Conservation (phyloP, 345 rosid species). For the Hibiscus tridactylites region DNA sequence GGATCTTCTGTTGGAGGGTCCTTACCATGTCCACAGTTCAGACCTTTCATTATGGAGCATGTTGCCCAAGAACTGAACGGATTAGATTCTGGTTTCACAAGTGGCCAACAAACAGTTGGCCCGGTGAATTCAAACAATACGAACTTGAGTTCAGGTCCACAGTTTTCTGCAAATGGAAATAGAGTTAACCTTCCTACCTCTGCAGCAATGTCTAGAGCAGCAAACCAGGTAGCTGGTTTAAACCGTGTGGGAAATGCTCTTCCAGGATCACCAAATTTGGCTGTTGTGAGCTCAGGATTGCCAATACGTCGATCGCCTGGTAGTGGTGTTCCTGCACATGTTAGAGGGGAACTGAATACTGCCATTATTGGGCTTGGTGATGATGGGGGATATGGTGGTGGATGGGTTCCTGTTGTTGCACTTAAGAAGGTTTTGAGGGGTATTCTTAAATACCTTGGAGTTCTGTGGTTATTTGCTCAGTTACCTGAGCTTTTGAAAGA, state of each 20-base stretch:
- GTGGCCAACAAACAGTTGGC: slow-evolving; percentile 63
- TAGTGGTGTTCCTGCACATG: slow-evolving; percentile 74
- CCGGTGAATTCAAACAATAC: slow-evolving; percentile 33
- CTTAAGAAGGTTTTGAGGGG: slow-evolving; percentile 96
- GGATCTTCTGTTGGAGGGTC: slow-evolving; percentile 93
- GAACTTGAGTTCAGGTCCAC: slow-evolving; percentile 38
- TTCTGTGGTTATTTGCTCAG: slow-evolving; percentile 93
- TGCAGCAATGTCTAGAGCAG: slow-evolving; percentile 53
- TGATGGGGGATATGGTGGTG: slow-evolving; percentile 99
- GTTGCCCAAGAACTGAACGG: slow-evolving; percentile 96
- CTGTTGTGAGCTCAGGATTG: slow-evolving; percentile 53
- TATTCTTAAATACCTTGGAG: slow-evolving; percentile 94
- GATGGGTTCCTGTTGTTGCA: slow-evolving; percentile 99
- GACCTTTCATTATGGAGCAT: slow-evolving; percentile 99
- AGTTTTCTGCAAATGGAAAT: slow-evolving; percentile 52
- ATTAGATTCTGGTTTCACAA: slow-evolving; percentile 63
- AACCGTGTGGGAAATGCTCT: slow-evolving; percentile 65
- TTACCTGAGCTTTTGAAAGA: slow-evolving; percentile 86
- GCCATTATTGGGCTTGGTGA: slow-evolving; percentile 97
- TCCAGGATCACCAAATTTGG: slow-evolving; percentile 55
- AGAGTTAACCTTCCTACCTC: slow-evolving; percentile 59
- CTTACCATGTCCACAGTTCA: slow-evolving; percentile 96
- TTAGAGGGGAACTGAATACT: slow-evolving; percentile 90
- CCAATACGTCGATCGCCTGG: slow-evolving; percentile 79
- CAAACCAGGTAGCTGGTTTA: slow-evolving; percentile 48